phyloP scores from a whole-genome alignment of 1,284 basidiomycete species.

The Irpex sp. region DNA sequence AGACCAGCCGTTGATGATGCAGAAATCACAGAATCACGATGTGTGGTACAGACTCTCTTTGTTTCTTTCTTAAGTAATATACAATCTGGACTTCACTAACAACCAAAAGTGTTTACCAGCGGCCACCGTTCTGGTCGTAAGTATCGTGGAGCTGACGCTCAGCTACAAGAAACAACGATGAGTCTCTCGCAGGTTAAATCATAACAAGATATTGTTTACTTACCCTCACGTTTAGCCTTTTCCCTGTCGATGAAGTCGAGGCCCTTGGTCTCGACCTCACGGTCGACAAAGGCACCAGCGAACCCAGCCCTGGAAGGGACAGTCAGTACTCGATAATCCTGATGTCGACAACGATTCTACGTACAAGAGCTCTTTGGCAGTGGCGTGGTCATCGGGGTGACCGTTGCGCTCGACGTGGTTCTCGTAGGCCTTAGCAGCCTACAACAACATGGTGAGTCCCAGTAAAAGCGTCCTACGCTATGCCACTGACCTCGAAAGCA shows the following conservation, averaged over 20 bases:
- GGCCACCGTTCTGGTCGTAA: slow-evolving; percentile 6
- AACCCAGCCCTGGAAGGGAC: slow-evolving; percentile 33
- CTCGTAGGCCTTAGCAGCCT: slow-evolving; percentile 43
- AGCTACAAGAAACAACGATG: not conserved
- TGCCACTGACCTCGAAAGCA: slow-evolving; percentile 33
- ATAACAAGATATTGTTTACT: slow-evolving; percentile 14
- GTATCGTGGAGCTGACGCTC: slow-evolving; percentile 5
- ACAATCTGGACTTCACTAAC: not conserved
- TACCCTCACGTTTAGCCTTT: slow-evolving; percentile 41
- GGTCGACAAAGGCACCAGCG: slow-evolving; percentile 42
- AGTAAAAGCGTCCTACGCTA: not conserved
- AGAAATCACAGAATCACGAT: too few species aligned
- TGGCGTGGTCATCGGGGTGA: slow-evolving; percentile 31
- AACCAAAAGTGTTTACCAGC: not conserved
- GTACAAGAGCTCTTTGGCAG: slow-evolving; percentile 37
- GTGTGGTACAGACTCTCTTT: not conserved
- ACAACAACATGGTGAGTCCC: not conserved
- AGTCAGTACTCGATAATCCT: not conserved
- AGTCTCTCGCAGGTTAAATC: not conserved
- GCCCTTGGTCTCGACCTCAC: slow-evolving; percentile 42
- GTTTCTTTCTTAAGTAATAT: not conserved
- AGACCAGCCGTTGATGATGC: too few species aligned
- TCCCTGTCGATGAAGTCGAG: slow-evolving; percentile 40
- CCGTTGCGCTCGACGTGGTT: slow-evolving; percentile 35
- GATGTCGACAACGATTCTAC: slow-evolving; percentile 3